These are phyloP conservation scores for Theobroma cacao DNA, from an alignment of 345 rosid species.

Conservation along the genomic window DNA sequence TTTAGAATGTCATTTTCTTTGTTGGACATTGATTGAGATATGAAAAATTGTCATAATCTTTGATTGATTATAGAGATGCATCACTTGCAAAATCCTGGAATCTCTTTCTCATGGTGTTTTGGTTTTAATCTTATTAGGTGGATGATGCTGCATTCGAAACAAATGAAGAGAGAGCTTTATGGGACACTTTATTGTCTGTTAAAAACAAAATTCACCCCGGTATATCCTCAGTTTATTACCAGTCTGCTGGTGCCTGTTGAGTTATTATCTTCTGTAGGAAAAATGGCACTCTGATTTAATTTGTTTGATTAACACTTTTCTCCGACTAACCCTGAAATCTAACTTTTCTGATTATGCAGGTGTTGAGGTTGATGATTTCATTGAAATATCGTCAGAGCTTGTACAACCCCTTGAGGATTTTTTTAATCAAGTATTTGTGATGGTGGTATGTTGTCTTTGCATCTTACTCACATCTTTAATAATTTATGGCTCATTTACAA, in stretches of 20 bases:
- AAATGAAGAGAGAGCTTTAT: constrained; percentile 66
- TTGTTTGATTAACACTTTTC: neutral
- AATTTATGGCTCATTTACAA: neutral
- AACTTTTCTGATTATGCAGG: constrained; percentile 38
- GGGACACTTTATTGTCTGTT: constrained; percentile 55
- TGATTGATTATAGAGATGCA: neutral
- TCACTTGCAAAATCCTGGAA: neutral
- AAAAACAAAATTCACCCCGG: constrained; percentile 62
- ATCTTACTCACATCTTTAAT: neutral
- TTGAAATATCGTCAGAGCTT: constrained; percentile 61
- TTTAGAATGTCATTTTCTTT: neutral
- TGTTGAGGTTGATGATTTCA: constrained; percentile 67
- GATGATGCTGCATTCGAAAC: constrained; percentile 77
- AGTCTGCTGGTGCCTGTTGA: neutral
- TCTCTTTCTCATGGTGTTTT: neutral
- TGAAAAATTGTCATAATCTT: neutral
- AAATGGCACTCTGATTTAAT: neutral
- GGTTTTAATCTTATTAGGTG: constrained; percentile 45
- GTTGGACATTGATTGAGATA: neutral
- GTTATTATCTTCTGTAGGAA: neutral
- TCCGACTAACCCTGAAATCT: neutral
- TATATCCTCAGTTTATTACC: constrained; percentile 22
- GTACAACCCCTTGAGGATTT: constrained; percentile 83
- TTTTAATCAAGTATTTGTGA: constrained; percentile 85
- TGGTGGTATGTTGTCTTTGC: constrained; percentile 76